Evolutionary conservation across 768 basidiomycete species (phyloP).

Genomic region (Mycena rebaudengoi): DNA sequence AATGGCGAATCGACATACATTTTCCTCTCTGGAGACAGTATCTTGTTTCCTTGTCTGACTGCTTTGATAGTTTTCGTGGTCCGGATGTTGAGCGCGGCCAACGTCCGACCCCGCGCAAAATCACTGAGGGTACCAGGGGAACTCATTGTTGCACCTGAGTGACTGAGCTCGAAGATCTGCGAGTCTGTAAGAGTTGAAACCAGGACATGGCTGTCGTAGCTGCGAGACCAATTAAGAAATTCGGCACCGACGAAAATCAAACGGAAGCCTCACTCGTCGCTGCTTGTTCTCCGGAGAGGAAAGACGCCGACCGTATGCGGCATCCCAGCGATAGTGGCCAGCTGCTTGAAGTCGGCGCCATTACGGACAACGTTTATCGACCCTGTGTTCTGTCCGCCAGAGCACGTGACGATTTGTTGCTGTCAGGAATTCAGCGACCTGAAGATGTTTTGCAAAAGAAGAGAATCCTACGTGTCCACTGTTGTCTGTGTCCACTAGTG

Average conservation of each 20-base stretch:
- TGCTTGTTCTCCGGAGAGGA: conserved; percentile 58
- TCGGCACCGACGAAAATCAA: not conserved
- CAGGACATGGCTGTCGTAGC: conserved; percentile 64
- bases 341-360: conserved; percentile 81
- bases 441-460: not conserved
- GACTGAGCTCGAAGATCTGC: conserved; percentile 60
- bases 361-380: conserved; percentile 80
- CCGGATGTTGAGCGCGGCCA: conserved; percentile 68
- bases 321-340: conserved; percentile 66
- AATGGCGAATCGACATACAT: conserved; percentile 58
- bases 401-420: conserved; percentile 88
- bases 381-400: conserved; percentile 81
- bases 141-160: conserved; percentile 56
- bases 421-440: conserved; percentile 39
- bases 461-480: conserved; percentile 66
- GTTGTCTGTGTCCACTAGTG: conserved; percentile 75
- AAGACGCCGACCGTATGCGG: conserved; percentile 67
- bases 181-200: conserved; percentile 67
- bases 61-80: not conserved
- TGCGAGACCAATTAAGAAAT: conserved; percentile 33
- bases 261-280: conserved; percentile 57
- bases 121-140: too few relatives aligned
- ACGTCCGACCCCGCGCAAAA: conserved; percentile 60
- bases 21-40: conserved; percentile 4
- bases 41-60: not conserved